Evolutionary conservation across 2,329 filamentous ascomycete genomes (phyloP), one percentile per base, ranked within the genome.

Genomic region (Paramyrothecium sp.): DNA sequence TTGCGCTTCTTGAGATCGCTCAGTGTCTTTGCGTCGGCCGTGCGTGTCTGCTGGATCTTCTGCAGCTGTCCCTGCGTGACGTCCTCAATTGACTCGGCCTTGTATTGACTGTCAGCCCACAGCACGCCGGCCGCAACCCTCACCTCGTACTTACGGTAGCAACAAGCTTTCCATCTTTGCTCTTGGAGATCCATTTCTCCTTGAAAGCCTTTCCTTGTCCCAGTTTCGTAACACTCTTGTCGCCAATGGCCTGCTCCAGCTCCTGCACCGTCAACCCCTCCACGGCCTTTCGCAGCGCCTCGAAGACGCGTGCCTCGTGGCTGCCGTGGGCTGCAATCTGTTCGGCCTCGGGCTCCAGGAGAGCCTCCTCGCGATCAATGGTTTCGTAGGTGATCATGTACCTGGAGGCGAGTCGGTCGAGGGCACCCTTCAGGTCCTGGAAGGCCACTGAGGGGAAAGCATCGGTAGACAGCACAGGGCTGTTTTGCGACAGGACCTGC

Each of bases 161-260:
- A 51, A 83, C 75, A 54, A 85, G 72, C 69, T 80, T 81, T 61
- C 82, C 81, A 22, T 82, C 80, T 65, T 84, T 81, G 61, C 81
- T 83, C 75, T 86, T 88, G 13, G 75, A 71, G 61, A 89, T 89
- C 87, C 87, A 90, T 71, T 88, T 89, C 73, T 87, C 84, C 71
- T 85, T 96, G 80, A 98, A 97, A 34, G 94, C 94, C 78, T 95
- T 96, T 67, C 92, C 92, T 72, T 95, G 90, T n/a, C 95, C 95
- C 59, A 97, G 81, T 77, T 91, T 94, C 53, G 88, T 82, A 49
- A 85, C 88, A 51, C 79, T 87, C 73, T 91, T 90, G 73, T 90
- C 86, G 56, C 90, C 89, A 62, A 94, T 87, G 55, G 78, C 79
- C 70, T 78, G 79, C 75, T 89, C 84, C 56, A 93, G 78, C 63